Evolutionary conservation across 345 rosid genomes (phyloP), one percentile per base, ranked within the genome.

Genomic region (Sonneratia caseolaris): DNA sequence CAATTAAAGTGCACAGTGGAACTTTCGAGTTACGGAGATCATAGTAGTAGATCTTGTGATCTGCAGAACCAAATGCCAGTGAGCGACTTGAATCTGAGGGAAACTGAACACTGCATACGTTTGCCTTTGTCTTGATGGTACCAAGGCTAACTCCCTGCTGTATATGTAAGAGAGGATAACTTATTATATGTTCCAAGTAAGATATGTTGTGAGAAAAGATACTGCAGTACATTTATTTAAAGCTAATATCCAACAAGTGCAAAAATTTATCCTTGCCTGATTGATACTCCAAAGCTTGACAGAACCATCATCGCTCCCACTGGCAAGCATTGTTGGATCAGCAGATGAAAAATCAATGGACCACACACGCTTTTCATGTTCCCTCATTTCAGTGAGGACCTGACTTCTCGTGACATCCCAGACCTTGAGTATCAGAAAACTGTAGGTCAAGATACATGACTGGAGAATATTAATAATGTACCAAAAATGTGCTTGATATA

Each of bases 271-370:
- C 87, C 88, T 92, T 95, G 97, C 99, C 97, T 95, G 99, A 90
- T 95, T 92, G 96, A 95, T 92, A 82, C 90, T 95, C 99, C 99
- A 95, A 73, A 92, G 96, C 92, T 92, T 95, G 74, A 95, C 91
- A 42, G 94, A 86, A 76, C 96, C 82, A 81, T 95, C 98, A 68
- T 95, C 98, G 35, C 99, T 92, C 77, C 98, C 98, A 11, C 99
- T 95, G 53, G 98, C 99, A 79, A 95, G 73, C 82, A 92, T 72
- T 22, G 96, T 95, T n/a, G 97, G 99, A 72, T 92, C 91, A 74
- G 90, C 93, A 71, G 91, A 80, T 68, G 99, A 88, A 47, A 89
- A 87, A 79, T 92, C 97, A 8, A 95, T 82, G 66, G 99, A 92
- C 99, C 99, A 95, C 47, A 95, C 91, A 1, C 99, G 87, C 83